Evolutionary conservation across 768 basidiomycete species (phyloP).

Genomic region (Termitomyces sp.): DNA sequence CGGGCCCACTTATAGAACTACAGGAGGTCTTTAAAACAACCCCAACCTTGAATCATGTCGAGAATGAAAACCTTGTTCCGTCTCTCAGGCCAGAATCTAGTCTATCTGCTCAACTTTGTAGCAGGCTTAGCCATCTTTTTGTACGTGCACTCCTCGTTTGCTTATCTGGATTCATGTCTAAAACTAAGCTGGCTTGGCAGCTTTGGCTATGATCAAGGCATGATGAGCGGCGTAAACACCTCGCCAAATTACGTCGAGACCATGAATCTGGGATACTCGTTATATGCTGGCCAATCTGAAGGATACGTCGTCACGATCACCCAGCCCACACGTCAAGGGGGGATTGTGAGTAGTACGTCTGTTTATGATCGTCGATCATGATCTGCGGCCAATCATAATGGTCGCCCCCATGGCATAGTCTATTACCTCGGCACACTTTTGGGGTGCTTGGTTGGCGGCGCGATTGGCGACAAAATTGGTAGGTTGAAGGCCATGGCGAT

Average conservation of each 20-base stretch:
- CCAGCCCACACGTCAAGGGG: constrained; percentile 38
- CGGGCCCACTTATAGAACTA: background rate
- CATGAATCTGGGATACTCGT: constrained; percentile 36
- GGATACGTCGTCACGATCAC: constrained; percentile 41
- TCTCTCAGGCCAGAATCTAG: constrained; percentile 20
- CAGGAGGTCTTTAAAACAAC: background rate
- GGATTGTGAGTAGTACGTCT: constrained; percentile 37
- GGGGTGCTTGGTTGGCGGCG: constrained; percentile 36
- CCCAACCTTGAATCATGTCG: background rate
- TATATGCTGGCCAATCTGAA: constrained; percentile 35
- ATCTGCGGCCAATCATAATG: background rate
- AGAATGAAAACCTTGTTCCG: background rate
- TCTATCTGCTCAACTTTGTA: constrained; percentile 24
- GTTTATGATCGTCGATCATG: background rate
- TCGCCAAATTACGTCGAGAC: constrained; percentile 38
- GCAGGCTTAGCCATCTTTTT: constrained; percentile 29
- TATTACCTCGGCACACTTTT: constrained; percentile 41
- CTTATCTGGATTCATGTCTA: background rate
- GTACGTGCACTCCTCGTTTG: constrained; percentile 11
- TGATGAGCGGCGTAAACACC: constrained; percentile 47
- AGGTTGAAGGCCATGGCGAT: constrained; percentile 36
- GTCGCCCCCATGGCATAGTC: constrained; percentile 12
- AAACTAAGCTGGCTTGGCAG: constrained; percentile 19
- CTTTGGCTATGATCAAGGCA: constrained; percentile 46
- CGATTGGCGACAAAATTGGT: constrained; percentile 37